These are phyloP conservation scores for Orbilia javanica DNA, from an alignment of 2,329 filamentous ascomycete genomes.

Conservation along the genomic window DNA sequence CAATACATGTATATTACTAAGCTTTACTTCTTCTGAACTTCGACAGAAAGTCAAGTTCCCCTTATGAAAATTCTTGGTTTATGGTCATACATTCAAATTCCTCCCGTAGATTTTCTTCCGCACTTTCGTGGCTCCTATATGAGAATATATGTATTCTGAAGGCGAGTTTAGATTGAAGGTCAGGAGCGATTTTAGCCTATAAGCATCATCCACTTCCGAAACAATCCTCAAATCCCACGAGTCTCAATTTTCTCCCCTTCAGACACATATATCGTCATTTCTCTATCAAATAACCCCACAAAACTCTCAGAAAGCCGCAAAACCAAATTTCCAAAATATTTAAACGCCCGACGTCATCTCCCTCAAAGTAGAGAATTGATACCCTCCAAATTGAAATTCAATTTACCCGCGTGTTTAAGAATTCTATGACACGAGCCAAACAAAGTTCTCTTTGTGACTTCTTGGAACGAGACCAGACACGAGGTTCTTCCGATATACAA, in stretches of 20 bases:
- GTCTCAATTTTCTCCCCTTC: not conserved
- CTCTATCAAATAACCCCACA: not conserved
- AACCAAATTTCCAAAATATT: not conserved
- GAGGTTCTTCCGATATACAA: not conserved
- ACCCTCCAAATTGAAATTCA: not conserved
- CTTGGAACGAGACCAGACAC: too few species aligned
- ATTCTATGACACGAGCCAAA: too few species aligned
- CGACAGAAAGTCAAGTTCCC: constrained; percentile 41
- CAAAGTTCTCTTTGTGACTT: too few species aligned
- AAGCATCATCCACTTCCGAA: not conserved
- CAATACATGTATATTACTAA: constrained; percentile 47
- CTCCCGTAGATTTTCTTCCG: not conserved
- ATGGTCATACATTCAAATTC: constrained; percentile 23
- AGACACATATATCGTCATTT: not conserved
- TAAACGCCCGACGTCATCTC: not conserved
- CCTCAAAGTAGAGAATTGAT: not conserved
- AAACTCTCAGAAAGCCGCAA: not conserved
- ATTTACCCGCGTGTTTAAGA: not conserved
- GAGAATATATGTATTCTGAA: not conserved
- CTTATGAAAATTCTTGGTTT: constrained; percentile 43
- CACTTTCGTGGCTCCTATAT: not conserved
- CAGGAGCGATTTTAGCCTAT: not conserved
- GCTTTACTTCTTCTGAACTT: constrained; percentile 37
- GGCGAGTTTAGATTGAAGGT: not conserved
- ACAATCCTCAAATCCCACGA: not conserved